These are phyloP conservation scores for Jamesozyma hellenica DNA, from an alignment of 805 yeast species.

Conservation along the genomic window DNA sequence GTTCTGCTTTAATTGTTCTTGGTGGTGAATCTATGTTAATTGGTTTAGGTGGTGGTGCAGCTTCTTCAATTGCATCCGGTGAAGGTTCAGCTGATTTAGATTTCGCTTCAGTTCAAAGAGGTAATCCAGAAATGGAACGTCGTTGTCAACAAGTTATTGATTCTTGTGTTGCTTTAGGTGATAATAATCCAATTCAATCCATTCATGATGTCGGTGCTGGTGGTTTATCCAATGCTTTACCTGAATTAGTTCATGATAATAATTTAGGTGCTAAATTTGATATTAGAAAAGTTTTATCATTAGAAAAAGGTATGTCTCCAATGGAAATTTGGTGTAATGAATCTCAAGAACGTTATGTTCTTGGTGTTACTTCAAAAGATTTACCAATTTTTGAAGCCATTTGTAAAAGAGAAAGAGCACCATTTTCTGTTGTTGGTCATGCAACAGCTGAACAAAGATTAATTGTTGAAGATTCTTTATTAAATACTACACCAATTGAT, in stretches of 20 bases:
- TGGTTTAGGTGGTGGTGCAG: conserved; percentile 99
- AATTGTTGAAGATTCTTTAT: conserved; percentile 65
- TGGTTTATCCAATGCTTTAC: conserved; percentile 92
- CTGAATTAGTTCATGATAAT: conserved; percentile 95
- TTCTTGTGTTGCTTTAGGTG: conserved; percentile 78
- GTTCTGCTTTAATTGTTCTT: conserved; percentile 79
- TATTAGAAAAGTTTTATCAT: conserved; percentile 76
- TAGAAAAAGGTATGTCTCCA: conserved; percentile 98
- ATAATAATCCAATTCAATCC: conserved; percentile 73
- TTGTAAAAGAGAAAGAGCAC: conserved; percentile 92
- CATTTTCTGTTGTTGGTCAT: conserved; percentile 88
- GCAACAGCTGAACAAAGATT: conserved; percentile 84
- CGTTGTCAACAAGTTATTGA: conserved; percentile 98
- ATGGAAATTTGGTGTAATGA: conserved; percentile 99
- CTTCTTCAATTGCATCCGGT: conserved; percentile 92
- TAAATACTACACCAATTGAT: conserved; percentile 83
- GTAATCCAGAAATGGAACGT: conserved; percentile 98
- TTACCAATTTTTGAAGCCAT: conserved; percentile 61
- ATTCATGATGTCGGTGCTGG: conserved; percentile 99
- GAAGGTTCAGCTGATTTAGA: conserved; percentile 94
- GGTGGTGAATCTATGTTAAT: conserved; percentile 98
- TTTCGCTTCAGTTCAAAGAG: conserved; percentile 98
- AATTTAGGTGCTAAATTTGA: conserved; percentile 91
- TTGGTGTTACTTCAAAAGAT: conserved; percentile 80
- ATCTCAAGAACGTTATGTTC: conserved; percentile 94